phyloP scores from a whole-genome alignment of 805 yeast species.

The Saccharomyces kudriavzevii region DNA sequence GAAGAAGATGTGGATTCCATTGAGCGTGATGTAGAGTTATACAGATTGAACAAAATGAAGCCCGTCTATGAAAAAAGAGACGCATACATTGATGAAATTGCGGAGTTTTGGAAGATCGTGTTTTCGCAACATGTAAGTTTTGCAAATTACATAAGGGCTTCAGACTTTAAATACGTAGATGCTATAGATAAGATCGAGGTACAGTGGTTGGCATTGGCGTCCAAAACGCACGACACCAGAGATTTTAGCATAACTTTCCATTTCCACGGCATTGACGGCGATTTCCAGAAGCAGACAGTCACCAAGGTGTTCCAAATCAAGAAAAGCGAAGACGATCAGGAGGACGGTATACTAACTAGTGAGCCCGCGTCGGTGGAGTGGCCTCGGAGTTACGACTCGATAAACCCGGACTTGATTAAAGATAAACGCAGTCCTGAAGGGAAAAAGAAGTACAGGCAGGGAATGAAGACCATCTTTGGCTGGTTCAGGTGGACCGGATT shows the following conservation, averaged over 20 bases:
- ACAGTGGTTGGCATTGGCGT: slow-evolving; percentile 32
- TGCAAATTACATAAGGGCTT: slow-evolving; percentile 66
- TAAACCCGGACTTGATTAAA: slow-evolving; percentile 47
- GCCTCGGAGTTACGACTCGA: slow-evolving; percentile 55
- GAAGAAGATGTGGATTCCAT: slow-evolving; percentile 52
- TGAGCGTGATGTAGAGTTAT: slow-evolving; percentile 51
- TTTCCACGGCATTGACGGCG: slow-evolving; percentile 43
- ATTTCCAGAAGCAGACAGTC: slow-evolving; percentile 49
- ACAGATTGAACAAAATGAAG: slow-evolving; percentile 44
- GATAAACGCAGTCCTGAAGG: slow-evolving; percentile 41
- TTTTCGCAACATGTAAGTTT: slow-evolving; percentile 79
- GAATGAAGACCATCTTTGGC: slow-evolving; percentile 79
- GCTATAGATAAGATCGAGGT: slow-evolving; percentile 56
- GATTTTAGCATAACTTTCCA: slow-evolving; percentile 54
- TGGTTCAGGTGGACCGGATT: slow-evolving; percentile 83
- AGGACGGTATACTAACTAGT: slow-evolving; percentile 49
- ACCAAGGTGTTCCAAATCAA: slow-evolving; percentile 49
- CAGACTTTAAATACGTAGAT: slow-evolving; percentile 72
- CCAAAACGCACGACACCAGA: slow-evolving; percentile 36
- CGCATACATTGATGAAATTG: slow-evolving; percentile 43
- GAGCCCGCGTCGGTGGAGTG: slow-evolving; percentile 50
- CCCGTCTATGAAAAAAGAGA: slow-evolving; percentile 55
- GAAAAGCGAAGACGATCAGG: slow-evolving; percentile 36
- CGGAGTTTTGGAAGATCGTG: slow-evolving; percentile 82
- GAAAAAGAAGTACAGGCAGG: slow-evolving; percentile 54